These are phyloP conservation scores for Nemophila menziesii DNA, from an alignment of 257 asterid species.

Conservation along the genomic window DNA sequence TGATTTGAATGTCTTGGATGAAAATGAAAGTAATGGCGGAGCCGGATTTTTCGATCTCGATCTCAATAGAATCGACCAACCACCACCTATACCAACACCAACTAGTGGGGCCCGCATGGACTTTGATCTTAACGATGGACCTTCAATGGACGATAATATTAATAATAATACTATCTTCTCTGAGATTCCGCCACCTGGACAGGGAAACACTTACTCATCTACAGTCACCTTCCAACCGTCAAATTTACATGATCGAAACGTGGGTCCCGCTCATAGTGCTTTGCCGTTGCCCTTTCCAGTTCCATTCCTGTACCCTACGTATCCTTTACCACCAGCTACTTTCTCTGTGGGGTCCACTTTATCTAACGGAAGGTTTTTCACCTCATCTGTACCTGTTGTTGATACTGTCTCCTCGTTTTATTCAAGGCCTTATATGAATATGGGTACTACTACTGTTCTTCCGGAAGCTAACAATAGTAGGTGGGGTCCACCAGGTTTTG, in stretches of 20 bases:
- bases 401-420: conserved; percentile 44
- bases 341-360: conserved; percentile 39
- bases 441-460: no score
- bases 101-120: conserved; percentile 26
- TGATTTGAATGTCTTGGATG: conserved; percentile 48
- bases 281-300: not conserved
- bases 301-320: conserved; percentile 30
- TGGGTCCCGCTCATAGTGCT: conserved; percentile 38
- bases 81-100: conserved; percentile 18
- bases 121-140: conserved; percentile 45
- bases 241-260: conserved; percentile 47
- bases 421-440: conserved; percentile 62
- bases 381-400: conserved; percentile 38
- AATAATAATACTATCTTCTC: no score
- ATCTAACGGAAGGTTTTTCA: conserved; percentile 47
- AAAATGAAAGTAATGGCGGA: conserved; percentile 22
- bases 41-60: conserved; percentile 37
- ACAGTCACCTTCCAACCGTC: conserved; percentile 41
- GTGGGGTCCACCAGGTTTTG: conserved; percentile 70
- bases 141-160: conserved; percentile 27
- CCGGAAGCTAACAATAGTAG: conserved; percentile 44
- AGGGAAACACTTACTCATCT: conserved; percentile 46
- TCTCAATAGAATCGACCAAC: conserved; percentile 31
- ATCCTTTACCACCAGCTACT: conserved; percentile 50
- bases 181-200: conserved; percentile 17